Evolutionary conservation across 2,329 filamentous ascomycete genomes (phyloP), one percentile per base, ranked within the genome.

Genomic region (Alternaria solani): DNA sequence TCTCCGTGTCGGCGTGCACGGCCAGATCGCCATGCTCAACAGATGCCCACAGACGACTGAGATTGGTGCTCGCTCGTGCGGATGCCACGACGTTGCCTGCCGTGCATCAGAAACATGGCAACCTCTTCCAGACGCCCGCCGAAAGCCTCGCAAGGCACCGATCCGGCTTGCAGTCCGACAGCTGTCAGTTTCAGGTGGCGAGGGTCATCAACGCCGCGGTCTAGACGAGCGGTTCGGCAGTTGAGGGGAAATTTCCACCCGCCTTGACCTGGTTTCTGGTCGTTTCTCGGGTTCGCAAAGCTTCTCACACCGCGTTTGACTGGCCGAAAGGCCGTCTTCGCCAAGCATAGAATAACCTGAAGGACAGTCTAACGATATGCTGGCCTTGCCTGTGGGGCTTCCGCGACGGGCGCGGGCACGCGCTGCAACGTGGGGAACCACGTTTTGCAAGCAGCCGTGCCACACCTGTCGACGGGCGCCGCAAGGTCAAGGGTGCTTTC

Each of bases 381-480:
- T 58, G 55, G 53, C 57, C 54, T 47, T 58, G 68, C 49, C 49
- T 55, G 69, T 69, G 68, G 66, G 70, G 55, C 71, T 66, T 47
- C 59, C 70, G 68, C 62, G 63, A 67, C 65, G 69, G 67, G 56
- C 51, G 64, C 64, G 67, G 62, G 65, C 63, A 67, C 62, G 66
- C 66, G 63, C 66, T 71, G 64, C 66, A 71, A 71, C 74, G 71
- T 75, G 74, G 74, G 74, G 72, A 75, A 74, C 47, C 70, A 71
- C 69, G 68, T 72, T 68, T 65, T 71, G 42, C 61, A 59, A 30
- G 54, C 51, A 30, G 54, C 53, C 55, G 65, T 67, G 67, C 67
- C 68, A 68, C 68, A 51, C 62, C 58, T 64, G 59, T 65, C 63
- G 64, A 66, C 65, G 57, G 41, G 54, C 63, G 61, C 63, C 60